Evolutionary conservation across 148 eudicot species (phyloP).

Genomic region (Rhododendron ferrugineum): DNA sequence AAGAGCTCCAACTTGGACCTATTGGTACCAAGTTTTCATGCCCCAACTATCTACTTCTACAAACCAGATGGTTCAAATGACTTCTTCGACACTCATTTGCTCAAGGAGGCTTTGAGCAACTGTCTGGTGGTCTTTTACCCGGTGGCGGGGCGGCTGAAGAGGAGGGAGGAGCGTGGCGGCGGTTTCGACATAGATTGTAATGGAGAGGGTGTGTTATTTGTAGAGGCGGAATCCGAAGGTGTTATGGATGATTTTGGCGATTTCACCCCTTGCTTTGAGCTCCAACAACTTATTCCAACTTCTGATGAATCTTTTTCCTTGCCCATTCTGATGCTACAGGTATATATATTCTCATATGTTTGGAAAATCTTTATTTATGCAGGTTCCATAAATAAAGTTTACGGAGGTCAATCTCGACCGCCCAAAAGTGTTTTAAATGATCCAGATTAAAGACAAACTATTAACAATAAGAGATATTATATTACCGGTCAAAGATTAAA

Average conservation of each 20-base stretch:
- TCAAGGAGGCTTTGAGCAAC: constrained; percentile 7
- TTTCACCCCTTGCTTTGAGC: constrained; percentile 7
- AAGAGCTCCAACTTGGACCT: constrained; percentile 15
- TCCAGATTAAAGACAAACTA: too few relatives aligned
- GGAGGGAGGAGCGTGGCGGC: not conserved
- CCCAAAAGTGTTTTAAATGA: too few relatives aligned
- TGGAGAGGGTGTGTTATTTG: constrained; percentile 12
- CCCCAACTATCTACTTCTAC: constrained; percentile 14
- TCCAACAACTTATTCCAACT: constrained; percentile 1
- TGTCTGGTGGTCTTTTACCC: constrained; percentile 13
- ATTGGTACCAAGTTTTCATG: not conserved
- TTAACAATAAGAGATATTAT: too few relatives aligned
- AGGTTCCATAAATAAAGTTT: too few relatives aligned
- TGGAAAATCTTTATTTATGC: too few relatives aligned
- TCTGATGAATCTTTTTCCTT: constrained; percentile 2
- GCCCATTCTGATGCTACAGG: constrained; percentile 11
- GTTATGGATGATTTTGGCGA: constrained; percentile 13
- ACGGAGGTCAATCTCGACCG: too few relatives aligned
- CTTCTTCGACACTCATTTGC: constrained; percentile 7
- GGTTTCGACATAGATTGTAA: constrained; percentile 10
- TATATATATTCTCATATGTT: not conserved
- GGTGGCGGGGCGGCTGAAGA: constrained; percentile 8
- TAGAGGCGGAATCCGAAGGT: constrained; percentile 5
- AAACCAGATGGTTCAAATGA: not conserved
- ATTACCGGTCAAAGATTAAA: too few relatives aligned